Conservation (phyloP, 139 green algal species). For the Chlamydomonas sp. region DNA sequence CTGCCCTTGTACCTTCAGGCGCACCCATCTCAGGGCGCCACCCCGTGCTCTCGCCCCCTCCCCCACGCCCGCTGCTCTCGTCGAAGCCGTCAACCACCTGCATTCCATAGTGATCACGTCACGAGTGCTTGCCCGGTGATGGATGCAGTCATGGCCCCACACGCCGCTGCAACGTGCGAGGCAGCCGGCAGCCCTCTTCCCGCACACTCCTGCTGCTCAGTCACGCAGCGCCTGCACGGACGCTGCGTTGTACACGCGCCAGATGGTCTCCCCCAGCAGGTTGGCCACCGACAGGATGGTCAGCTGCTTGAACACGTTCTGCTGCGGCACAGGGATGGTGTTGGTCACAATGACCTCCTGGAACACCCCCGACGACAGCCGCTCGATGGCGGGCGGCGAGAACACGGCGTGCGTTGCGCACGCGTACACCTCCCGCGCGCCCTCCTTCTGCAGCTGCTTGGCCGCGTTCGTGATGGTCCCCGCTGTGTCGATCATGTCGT, state of each 20-base stretch:
- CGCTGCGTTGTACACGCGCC: conserved; percentile 95
- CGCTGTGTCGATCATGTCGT: conserved; percentile 99
- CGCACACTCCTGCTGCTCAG: conserved; percentile 16
- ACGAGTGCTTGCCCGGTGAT: neutral
- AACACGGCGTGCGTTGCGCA: conserved; percentile 98
- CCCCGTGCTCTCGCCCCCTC: too few species aligned
- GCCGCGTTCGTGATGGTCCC: conserved; percentile 98
- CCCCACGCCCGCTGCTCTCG: too few species aligned
- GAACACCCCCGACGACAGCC: conserved; percentile 91
- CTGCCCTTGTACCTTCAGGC: too few species aligned
- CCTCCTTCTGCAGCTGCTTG: conserved; percentile 86
- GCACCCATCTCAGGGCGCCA: too few species aligned
- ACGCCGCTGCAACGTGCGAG: too few species aligned
- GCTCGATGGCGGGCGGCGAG: conserved; percentile 92
- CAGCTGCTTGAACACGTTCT: conserved; percentile 93
- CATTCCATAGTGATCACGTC: too few species aligned
- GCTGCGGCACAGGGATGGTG: conserved; percentile 89
- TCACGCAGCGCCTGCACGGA: conserved; percentile 79
- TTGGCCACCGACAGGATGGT: conserved; percentile 97
- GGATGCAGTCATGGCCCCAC: neutral
- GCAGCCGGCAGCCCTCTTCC: neutral
- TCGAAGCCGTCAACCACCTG: neutral
- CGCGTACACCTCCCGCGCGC: conserved; percentile 91
- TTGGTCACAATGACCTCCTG: conserved; percentile 99
- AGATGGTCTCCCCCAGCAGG: conserved; percentile 98